Evolutionary conservation across 352 stramenopile species (phyloP), one percentile per base, ranked within the genome.

Genomic region (Thraustotheca clavata): DNA sequence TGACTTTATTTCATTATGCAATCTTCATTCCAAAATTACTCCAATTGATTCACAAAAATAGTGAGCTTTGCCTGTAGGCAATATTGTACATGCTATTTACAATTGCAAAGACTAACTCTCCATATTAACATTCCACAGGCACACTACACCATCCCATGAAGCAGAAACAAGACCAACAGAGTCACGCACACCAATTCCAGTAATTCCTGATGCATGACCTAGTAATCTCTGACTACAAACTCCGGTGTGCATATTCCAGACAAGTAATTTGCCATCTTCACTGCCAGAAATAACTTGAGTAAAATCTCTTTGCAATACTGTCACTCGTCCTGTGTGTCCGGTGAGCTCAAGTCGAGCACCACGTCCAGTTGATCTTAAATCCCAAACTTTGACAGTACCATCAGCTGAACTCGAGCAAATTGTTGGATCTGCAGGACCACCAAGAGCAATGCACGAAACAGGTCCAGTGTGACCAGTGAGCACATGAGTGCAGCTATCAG

Each of bases 241-340:
- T 18, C 84, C 84, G 7, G 84, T 89, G 66, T 89, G 80, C 70
- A 91, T 83, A 69, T 91, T 79, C 84, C 80, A 91, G 29, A 89
- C 73, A 27, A 79, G 77, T 26, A 94, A 34, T 62, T 65, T 76
- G 16, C 83, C 82, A 54, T 94, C 84, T 54, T 91, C 83, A 59
- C 82, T 77, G 26, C 75, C 80, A 0, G 84, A 94, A 12, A 94
- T 76, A 32, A 94, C 70, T 46, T 83, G 84, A 33, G 82, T 89
- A 48, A 91, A 91, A 60, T 94, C 84, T 7, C 82, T 79, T 59
- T 89, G 77, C 14, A 94, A 70, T 50, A 75, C 76, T 32, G 79
- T 84, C 27, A 94, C 72, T 5, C 70, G 68, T 0, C 84, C 82
- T 0, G 39, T 36, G 31, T 91, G 82, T 3, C 79, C 76, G 39